Conservation (phyloP, 139 green algal genomes). For the Tetraselmis chui region DNA sequence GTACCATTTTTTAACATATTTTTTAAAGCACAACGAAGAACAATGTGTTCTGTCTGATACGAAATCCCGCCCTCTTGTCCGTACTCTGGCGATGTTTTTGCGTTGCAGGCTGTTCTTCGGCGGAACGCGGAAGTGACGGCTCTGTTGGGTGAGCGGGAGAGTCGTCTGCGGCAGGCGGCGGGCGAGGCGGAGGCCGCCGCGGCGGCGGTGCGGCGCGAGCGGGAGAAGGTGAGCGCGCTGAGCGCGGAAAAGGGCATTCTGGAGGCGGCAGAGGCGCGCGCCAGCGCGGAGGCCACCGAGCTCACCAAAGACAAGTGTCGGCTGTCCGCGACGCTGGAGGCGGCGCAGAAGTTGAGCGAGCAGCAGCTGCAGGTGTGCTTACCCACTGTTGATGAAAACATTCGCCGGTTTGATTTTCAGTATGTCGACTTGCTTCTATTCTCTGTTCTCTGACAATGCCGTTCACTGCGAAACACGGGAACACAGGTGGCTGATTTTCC, state of each 20-base stretch:
- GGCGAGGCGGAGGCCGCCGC: constrained; percentile 21
- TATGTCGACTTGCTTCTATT: too few species aligned
- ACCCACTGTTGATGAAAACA: too few species aligned
- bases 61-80: too few species aligned
- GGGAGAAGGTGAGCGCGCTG: constrained; percentile 20
- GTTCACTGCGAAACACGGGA: too few species aligned
- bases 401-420: too few species aligned
- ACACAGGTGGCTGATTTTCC: too few species aligned
- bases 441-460: too few species aligned
- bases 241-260: constrained; percentile 39
- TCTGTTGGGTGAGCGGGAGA: constrained; percentile 33
- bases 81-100: too few species aligned
- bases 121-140: constrained; percentile 13
- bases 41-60: too few species aligned
- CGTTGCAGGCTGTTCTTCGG: background rate
- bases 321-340: constrained; percentile 36
- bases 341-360: constrained; percentile 2
- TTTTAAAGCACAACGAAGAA: too few species aligned
- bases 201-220: constrained; percentile 17
- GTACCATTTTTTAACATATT: too few species aligned
- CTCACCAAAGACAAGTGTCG: constrained; percentile 33
- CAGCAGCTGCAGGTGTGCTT: background rate
- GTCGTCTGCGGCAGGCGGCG: constrained; percentile 19
- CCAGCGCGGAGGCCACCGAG: constrained; percentile 13
- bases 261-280: constrained; percentile 23